Base-by-base conservation (phyloP, 257 asterid genomes). In the Coffea canephora region DNA sequence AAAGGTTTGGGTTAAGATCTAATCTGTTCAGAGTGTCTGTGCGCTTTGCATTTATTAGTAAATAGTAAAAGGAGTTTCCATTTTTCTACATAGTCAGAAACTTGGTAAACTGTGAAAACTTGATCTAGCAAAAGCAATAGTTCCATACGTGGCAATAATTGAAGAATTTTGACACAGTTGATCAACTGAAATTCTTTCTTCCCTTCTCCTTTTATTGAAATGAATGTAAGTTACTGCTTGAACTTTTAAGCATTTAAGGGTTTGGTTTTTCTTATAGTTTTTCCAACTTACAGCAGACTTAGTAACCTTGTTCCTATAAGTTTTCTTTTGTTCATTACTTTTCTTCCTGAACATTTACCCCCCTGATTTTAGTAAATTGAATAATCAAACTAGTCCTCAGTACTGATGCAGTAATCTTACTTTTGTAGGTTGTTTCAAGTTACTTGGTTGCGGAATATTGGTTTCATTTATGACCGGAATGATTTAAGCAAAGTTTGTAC, bases 351-450 rank as follows among this genome's bases (percentile, higher is more conserved):
- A 25, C 50, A 4, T 57, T 34, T 45, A 3, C 43, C 39, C 12
- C 10, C 73, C 50, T 5, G 46, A 64, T 70, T 7, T 52, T 48
- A 54, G 55, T 25, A n/a, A 79, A 48, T 25, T 55, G 6, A 36
- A 68, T 18, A 31, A 21, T 31, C 57, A 23, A 71, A 76, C 57
- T 43, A 67, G 69, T 69, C 34, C 57, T 48, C 57, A 55, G 50
- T 72, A 69, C 77, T 83, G 78, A 77, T 72, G 41, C 49, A 59
- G 64, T 41, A 36, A 69, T 74, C 36, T 65, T 50, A 78, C 82
- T 85, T 85, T 89, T 92, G 96, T 87, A 96, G 99, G 97, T 96
- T 96, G 89, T 88, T 90, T 92, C 99, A 92, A 88, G 91, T 96
- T 75, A 91, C 87, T 80, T 96, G 98, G 99, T 65, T 82, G 97